A percentile compares a stretch with the other conserved stretches of the same genome.
Evolutionary conservation across 1,139 yeast genomes (phyloP).

Genomic region (Geotrichum bryndzae): DNA sequence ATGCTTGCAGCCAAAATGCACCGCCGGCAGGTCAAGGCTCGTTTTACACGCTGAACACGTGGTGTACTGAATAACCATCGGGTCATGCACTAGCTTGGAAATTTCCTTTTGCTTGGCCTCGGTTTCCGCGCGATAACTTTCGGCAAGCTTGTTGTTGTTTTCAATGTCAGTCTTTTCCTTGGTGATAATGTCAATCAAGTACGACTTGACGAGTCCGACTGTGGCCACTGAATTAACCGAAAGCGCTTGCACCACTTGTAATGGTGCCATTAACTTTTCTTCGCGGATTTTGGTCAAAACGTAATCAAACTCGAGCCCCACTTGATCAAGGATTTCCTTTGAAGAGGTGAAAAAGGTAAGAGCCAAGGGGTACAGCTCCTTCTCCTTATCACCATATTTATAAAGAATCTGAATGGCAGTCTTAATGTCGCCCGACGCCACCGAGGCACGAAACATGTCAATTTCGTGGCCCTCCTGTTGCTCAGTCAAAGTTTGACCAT

Average conservation of each 20-base stretch:
- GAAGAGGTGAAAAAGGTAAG: constrained; percentile 60
- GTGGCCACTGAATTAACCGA: constrained; percentile 61
- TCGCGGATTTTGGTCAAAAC: constrained; percentile 52
- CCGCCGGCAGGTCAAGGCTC: constrained; percentile 68
- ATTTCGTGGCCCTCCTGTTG: constrained; percentile 50
- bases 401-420: constrained; percentile 54
- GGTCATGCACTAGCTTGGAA: constrained; percentile 46
- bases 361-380: constrained; percentile 61
- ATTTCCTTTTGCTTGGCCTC: constrained; percentile 49
- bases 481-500: constrained; percentile 25
- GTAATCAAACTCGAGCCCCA: constrained; percentile 48
- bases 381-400: constrained; percentile 56
- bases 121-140: constrained; percentile 66
- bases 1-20: constrained; percentile 83
- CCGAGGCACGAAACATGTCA: constrained; percentile 60
- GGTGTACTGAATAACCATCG: constrained; percentile 61
- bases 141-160: constrained; percentile 60
- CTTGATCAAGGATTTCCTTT: constrained; percentile 46
- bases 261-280: constrained; percentile 57
- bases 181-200: constrained; percentile 57
- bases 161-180: constrained; percentile 59
- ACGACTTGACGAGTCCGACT: constrained; percentile 67
- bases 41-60: constrained; percentile 67
- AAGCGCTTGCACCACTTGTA: constrained; percentile 68
- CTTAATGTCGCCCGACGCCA: constrained; percentile 51